These are phyloP conservation scores for Cucurbitaria berberidis DNA, from an alignment of 2,329 filamentous ascomycete species.

Conservation along the genomic window DNA sequence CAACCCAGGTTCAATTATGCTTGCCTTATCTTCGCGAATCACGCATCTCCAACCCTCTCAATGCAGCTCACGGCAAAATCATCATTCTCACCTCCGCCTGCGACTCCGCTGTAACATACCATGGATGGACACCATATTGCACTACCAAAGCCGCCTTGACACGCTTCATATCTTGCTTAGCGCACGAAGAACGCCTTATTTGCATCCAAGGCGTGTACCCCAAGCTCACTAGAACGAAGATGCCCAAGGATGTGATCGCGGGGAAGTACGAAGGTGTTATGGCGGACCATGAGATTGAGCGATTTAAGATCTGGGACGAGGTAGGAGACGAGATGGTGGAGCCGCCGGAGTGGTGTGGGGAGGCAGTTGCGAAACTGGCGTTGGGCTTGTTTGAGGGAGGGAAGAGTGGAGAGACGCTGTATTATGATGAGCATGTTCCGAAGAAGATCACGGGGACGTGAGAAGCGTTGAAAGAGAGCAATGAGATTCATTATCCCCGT, in stretches of 20 bases:
- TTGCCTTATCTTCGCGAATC: constrained; percentile 28
- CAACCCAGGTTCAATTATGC: constrained; percentile 21
- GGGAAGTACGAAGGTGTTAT: constrained; percentile 30
- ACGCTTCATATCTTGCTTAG: constrained; percentile 31
- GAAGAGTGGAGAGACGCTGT: constrained; percentile 28
- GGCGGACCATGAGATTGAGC: constrained; percentile 37
- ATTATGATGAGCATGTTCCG: constrained; percentile 37
- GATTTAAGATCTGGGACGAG: constrained; percentile 30
- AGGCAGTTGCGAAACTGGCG: constrained; percentile 30
- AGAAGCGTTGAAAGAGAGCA: neutral
- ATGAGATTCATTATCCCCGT: too few relatives aligned
- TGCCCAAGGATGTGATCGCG: constrained; percentile 28
- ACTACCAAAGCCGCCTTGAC: constrained; percentile 34
- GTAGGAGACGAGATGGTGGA: constrained; percentile 35
- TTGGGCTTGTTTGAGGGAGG: constrained; percentile 30
- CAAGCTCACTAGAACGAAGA: constrained; percentile 34
- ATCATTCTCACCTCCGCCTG: constrained; percentile 31
- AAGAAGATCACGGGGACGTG: constrained; percentile 22
- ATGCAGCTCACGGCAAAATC: constrained; percentile 26
- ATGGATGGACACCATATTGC: constrained; percentile 34
- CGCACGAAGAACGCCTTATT: constrained; percentile 31
- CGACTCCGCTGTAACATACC: constrained; percentile 27
- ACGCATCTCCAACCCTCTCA: constrained; percentile 15
- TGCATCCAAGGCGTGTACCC: constrained; percentile 34
- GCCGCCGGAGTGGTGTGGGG: constrained; percentile 30